These are phyloP conservation scores for Terfezia boudieri DNA, from an alignment of 495 filamentous ascomycete species.

Conservation along the genomic window DNA sequence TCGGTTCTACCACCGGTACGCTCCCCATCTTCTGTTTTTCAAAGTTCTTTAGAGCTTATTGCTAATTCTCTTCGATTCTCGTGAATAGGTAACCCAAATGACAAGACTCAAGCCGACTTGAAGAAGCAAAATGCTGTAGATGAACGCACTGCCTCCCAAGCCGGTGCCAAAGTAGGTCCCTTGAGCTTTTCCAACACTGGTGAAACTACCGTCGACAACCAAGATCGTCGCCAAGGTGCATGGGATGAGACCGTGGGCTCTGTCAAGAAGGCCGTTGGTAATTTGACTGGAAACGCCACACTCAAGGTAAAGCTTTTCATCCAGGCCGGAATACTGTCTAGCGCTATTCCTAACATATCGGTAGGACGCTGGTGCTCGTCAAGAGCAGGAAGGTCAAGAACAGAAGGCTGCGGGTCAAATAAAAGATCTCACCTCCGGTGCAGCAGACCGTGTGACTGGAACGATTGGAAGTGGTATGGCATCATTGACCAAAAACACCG, in stretches of 20 bases:
- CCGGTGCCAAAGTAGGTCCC: constrained; percentile 46
- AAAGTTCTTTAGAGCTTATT: not conserved
- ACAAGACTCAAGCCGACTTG: constrained; percentile 27
- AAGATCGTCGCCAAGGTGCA: constrained; percentile 43
- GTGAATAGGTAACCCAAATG: constrained; percentile 13
- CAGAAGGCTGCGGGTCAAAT: constrained; percentile 72
- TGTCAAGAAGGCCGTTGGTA: constrained; percentile 63
- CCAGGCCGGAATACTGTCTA: no score
- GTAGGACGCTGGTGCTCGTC: constrained; percentile 21
- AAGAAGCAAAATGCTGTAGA: constrained; percentile 37
- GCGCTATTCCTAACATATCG: no score
- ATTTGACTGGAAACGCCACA: constrained; percentile 46
- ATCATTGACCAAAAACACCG: constrained; percentile 45
- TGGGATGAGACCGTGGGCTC: constrained; percentile 79
- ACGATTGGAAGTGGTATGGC: constrained; percentile 46
- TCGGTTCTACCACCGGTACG: constrained; percentile 57
- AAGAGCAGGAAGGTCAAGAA: constrained; percentile 60
- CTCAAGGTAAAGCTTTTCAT: constrained; percentile 27
- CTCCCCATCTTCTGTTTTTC: not conserved
- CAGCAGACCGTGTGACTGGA: constrained; percentile 49
- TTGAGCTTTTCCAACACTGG: constrained; percentile 46
- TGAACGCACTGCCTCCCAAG: constrained; percentile 48
- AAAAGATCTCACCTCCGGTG: constrained; percentile 46
- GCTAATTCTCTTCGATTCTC: not conserved
- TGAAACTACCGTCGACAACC: constrained; percentile 46